Percentiles rank a stretch among this genome's conserved stretches.
These are phyloP conservation scores for Candida sithepensis DNA, from an alignment of 805 yeast genomes.

Conservation along the genomic window DNA sequence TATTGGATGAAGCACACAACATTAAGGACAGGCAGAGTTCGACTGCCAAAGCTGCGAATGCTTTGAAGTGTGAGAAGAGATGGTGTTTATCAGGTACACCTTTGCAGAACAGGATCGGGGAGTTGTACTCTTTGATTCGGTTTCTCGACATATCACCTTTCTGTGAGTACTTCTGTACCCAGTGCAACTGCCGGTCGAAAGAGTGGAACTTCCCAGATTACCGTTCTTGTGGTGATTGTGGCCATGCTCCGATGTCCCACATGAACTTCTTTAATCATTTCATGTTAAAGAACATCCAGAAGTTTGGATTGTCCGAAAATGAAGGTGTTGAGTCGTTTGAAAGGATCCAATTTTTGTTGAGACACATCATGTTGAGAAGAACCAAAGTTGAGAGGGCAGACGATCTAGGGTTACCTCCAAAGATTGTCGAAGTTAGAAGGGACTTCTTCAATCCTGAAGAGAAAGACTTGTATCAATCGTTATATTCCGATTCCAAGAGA, in stretches of 20 bases:
- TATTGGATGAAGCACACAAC: conserved; percentile 95
- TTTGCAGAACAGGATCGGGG: conserved; percentile 93
- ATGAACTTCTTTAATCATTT: conserved; percentile 94
- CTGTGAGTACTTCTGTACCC: conserved; percentile 87
- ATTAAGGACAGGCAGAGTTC: conserved; percentile 93
- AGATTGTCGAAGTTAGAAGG: conserved; percentile 83
- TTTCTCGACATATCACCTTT: conserved; percentile 83
- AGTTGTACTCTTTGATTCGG: conserved; percentile 86
- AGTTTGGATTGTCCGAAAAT: conserved; percentile 67
- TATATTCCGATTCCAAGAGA: conserved; percentile 82
- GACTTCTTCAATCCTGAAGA: conserved; percentile 94
- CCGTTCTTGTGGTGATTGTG: conserved; percentile 82
- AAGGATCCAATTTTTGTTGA: conserved; percentile 68
- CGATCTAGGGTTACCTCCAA: conserved; percentile 95
- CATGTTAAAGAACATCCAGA: conserved; percentile 89
- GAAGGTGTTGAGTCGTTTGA: conserved; percentile 77
- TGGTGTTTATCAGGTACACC: conserved; percentile 98
- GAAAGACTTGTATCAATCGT: conserved; percentile 82
- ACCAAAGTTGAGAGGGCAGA: conserved; percentile 96
- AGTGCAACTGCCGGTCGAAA: conserved; percentile 77
- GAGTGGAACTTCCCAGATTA: conserved; percentile 85
- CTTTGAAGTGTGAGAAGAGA: conserved; percentile 63
- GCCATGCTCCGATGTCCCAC: conserved; percentile 92
- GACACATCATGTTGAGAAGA: conserved; percentile 86
- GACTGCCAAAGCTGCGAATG: conserved; percentile 88